A percentile compares a stretch with the other conserved stretches of the same genome.
These are phyloP conservation scores for Apophysomyces elegans DNA, from an alignment of 371 early-diverging fungal genomes.

Conservation along the genomic window DNA sequence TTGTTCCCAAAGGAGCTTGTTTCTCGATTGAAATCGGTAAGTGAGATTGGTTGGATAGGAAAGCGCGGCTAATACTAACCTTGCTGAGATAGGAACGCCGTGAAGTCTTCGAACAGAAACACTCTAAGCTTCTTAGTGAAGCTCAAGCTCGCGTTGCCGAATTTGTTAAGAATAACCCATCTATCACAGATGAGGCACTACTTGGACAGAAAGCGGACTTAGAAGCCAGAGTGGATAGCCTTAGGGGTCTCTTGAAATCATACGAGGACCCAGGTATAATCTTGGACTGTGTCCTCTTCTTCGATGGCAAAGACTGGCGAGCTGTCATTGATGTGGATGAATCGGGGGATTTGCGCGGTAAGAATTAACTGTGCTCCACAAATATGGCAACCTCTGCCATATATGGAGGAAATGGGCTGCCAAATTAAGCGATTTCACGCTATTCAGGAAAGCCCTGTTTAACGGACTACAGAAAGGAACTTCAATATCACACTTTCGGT, in stretches of 20 bases:
- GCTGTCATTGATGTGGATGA: conserved; percentile 83
- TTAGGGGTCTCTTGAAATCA: conserved; percentile 64
- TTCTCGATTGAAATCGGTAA: conserved; percentile 60
- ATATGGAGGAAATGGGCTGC: conserved; percentile 8
- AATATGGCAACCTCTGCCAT: conserved; percentile 16
- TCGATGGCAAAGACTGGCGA: conserved; percentile 88
- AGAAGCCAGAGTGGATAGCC: conserved; percentile 70
- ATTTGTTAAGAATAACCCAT: conserved; percentile 46
- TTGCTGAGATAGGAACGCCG: conserved; percentile 62
- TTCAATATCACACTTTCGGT: conserved; percentile 76
- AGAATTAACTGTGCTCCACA: neutral
- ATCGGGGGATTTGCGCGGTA: conserved; percentile 79
- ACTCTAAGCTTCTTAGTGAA: conserved; percentile 66
- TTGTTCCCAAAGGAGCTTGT: conserved; percentile 76
- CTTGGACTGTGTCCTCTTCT: conserved; percentile 85
- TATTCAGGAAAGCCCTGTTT: conserved; percentile 56
- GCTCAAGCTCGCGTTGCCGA: conserved; percentile 63
- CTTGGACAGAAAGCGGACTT: conserved; percentile 59
- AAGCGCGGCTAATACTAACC: neutral
- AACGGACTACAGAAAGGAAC: conserved; percentile 80
- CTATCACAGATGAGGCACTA: conserved; percentile 26
- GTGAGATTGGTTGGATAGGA: neutral
- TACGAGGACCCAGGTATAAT: conserved; percentile 83
- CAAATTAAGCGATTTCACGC: conserved; percentile 15
- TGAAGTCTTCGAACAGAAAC: conserved; percentile 64